phyloP scores from a whole-genome alignment of 176 grass and related monocot species.

The Coix lacrymajobi region DNA sequence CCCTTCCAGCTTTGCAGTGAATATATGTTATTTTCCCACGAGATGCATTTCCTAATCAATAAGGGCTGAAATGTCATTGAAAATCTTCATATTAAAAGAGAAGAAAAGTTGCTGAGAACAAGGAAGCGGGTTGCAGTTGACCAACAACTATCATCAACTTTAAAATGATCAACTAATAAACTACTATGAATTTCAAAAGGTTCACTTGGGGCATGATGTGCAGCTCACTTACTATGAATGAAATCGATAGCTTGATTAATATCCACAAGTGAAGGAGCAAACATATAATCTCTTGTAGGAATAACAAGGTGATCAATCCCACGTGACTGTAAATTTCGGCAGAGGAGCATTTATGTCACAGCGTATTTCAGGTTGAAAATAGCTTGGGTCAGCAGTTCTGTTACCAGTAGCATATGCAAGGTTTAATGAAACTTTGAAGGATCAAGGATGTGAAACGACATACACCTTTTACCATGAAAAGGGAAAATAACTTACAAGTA shows the following conservation, averaged over 20 bases:
- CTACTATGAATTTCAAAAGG: not conserved
- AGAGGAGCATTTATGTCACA: conserved; percentile 25
- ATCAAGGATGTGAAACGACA: not conserved
- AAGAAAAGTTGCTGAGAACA: not conserved
- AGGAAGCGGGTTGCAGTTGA: not conserved
- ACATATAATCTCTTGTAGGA: conserved; percentile 95
- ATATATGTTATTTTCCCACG: conserved; percentile 80
- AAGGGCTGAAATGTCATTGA: not conserved
- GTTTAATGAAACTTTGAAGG: not conserved
- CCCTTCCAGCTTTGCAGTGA: conserved; percentile 96
- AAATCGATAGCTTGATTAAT: conserved; percentile 87
- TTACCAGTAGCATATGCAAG: not conserved
- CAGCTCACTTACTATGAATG: conserved; percentile 70
- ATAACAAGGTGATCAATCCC: conserved; percentile 90
- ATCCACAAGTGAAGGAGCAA: conserved; percentile 79
- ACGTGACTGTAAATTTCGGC: conserved; percentile 45
- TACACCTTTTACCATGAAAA: not conserved
- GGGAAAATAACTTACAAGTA: not conserved
- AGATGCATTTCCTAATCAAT: conserved; percentile 61
- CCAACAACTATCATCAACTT: not conserved
- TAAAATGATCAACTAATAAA: not conserved
- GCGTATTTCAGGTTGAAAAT: not conserved
- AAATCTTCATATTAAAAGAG: not conserved
- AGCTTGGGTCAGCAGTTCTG: not conserved
- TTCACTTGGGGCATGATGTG: not conserved